Conservation (phyloP, 805 yeast species). For the Sugiyamaella chiloensis region DNA sequence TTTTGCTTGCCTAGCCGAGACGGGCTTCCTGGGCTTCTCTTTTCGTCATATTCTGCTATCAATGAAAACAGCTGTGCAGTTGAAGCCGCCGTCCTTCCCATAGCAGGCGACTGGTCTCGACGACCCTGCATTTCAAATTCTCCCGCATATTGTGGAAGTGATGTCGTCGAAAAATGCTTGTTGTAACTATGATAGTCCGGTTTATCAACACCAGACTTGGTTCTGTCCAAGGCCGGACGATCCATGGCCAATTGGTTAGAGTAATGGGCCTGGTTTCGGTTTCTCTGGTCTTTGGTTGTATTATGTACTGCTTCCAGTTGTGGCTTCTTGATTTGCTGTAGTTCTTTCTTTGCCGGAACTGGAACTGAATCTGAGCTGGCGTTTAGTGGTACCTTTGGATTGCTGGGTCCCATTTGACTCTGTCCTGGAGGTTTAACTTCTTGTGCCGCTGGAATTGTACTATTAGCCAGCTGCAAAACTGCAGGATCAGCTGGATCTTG, state of each 20-base stretch:
- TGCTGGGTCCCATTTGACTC: too few species aligned
- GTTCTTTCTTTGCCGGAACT: too few species aligned
- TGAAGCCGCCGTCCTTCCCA: slow-evolving; percentile 10
- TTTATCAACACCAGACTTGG: background rate
- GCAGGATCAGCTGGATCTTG: too few species aligned
- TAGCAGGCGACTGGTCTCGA: slow-evolving; percentile 2
- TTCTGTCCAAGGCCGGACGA: background rate
- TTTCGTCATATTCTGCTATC: slow-evolving; percentile 3
- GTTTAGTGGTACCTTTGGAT: too few species aligned
- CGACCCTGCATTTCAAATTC: slow-evolving; percentile 10
- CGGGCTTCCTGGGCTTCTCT: background rate
- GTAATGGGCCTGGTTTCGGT: background rate
- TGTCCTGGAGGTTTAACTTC: too few species aligned
- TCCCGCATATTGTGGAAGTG: slow-evolving; percentile 11
- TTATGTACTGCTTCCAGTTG: too few species aligned
- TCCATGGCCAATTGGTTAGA: background rate
- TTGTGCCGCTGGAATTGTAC: too few species aligned
- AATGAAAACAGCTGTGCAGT: slow-evolving; percentile 11
- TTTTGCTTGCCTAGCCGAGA: background rate
- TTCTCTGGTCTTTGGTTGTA: too few species aligned
- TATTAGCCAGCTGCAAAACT: too few species aligned
- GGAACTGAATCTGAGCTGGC: too few species aligned
- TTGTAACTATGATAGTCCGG: slow-evolving; percentile 10
- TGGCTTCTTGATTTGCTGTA: too few species aligned
- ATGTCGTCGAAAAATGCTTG: slow-evolving; percentile 14